A percentile compares a stretch with the other conserved stretches of the same genome.
Conservation (phyloP, 2,329 filamentous ascomycete genomes). For the Alternaria rosae region DNA sequence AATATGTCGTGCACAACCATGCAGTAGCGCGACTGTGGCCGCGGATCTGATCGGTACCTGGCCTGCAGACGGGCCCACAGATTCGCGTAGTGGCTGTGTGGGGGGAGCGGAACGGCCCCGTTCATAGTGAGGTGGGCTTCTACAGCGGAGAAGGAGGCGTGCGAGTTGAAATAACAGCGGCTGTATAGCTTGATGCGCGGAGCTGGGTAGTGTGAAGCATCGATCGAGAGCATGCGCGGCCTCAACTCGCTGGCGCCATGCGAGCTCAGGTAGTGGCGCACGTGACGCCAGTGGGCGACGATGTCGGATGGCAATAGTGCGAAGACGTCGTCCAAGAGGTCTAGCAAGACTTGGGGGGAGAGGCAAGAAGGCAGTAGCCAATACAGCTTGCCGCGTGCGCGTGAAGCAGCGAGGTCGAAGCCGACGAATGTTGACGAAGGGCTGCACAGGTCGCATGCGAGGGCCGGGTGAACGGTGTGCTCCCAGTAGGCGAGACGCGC, state of each 20-base stretch:
- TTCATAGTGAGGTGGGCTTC: not conserved
- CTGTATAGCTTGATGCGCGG: slow-evolving; percentile 1
- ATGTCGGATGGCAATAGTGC: not conserved
- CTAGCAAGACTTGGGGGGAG: not conserved
- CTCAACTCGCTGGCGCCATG: not conserved
- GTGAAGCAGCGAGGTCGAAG: not conserved
- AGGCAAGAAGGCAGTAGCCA: not conserved
- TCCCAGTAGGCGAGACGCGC: not conserved
- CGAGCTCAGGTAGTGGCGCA: not conserved
- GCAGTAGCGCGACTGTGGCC: not conserved
- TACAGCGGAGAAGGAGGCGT: not conserved
- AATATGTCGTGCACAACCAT: not conserved
- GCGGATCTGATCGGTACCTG: not conserved
- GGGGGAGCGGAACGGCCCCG: not conserved
- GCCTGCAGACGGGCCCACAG: not conserved
- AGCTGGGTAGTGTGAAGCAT: not conserved
- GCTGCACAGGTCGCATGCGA: not conserved
- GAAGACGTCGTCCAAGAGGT: not conserved
- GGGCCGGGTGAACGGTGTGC: not conserved
- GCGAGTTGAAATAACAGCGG: slow-evolving; percentile 1
- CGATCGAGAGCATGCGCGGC: not conserved
- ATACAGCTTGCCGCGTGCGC: not conserved
- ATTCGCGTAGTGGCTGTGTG: not conserved
- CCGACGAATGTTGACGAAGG: not conserved
- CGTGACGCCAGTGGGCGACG: not conserved